These are phyloP conservation scores for Thinopyrum elongatum DNA, from an alignment of 176 grass and related monocot genomes.

Conservation along the genomic window DNA sequence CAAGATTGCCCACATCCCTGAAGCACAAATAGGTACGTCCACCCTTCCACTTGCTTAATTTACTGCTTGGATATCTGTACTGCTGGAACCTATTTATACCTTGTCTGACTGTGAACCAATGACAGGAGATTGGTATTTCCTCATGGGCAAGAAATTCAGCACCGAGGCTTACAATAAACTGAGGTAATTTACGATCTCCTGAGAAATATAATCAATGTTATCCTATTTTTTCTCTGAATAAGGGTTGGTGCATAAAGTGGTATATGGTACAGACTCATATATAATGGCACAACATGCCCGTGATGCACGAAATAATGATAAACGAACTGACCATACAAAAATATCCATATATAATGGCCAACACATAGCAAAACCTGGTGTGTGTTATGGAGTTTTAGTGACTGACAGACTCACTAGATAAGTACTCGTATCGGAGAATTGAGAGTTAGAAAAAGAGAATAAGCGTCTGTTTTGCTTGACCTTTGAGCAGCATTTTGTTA, in stretches of 20 bases:
- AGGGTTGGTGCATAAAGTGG: not conserved
- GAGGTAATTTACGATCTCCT: not conserved
- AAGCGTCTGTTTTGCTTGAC: no score
- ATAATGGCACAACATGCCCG: no score
- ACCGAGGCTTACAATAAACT: accelerated
- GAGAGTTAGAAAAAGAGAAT: no score
- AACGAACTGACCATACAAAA: no score
- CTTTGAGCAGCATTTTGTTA: not conserved
- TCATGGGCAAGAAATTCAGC: not conserved
- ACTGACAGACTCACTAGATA: no score
- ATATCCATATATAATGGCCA: no score
- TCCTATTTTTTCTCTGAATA: not conserved
- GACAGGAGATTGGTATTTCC: not conserved
- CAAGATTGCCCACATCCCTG: not conserved
- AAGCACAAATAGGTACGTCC: not conserved
- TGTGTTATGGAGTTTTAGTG: no score
- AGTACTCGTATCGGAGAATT: no score
- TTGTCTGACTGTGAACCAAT: not conserved
- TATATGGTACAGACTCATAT: no score
- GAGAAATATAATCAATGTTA: no score
- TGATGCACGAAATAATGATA: no score
- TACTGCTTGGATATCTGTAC: not conserved
- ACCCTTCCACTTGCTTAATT: not conserved
- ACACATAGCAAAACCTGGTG: no score
- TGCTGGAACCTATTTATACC: not conserved